Evolutionary conservation across 176 grass and related monocot genomes (phyloP).

Genomic region (Hyparrhenia diplandra): DNA sequence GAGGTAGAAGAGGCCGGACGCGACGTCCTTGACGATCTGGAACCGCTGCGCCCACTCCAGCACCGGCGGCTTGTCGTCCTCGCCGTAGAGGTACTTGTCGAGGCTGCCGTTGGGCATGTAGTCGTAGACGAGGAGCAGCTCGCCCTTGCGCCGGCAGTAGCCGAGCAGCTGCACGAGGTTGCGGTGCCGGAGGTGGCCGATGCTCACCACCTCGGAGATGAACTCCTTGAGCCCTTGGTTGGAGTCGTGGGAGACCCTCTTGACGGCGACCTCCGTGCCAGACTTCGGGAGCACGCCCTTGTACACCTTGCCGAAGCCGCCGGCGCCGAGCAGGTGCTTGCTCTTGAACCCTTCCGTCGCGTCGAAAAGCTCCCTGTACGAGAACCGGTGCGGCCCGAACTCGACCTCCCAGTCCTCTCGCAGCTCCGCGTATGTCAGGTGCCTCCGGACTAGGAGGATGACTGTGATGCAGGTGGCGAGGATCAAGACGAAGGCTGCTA

Average conservation of each 20-base stretch:
- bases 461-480: not conserved
- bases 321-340: not conserved
- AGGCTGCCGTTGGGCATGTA: constrained; percentile 16
- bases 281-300: constrained; percentile 4
- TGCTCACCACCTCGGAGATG: constrained; percentile 25
- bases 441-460: not conserved
- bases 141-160: constrained; percentile 9
- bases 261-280: not conserved
- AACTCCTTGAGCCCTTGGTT: constrained; percentile 17
- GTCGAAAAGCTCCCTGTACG: not conserved
- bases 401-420: constrained; percentile 6
- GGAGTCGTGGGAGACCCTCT: constrained; percentile 10
- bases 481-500: not conserved
- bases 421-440: not conserved
- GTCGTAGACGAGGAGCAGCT: constrained; percentile 27
- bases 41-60: constrained; percentile 35
- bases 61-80: not conserved
- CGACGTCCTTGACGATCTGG: constrained; percentile 45
- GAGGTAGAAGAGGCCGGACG: constrained; percentile 41
- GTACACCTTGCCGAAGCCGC: constrained; percentile 16
- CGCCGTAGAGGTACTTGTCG: constrained; percentile 4
- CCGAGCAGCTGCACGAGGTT: constrained; percentile 12
- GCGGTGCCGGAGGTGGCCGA: not conserved
- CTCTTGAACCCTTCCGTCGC: constrained; percentile 7
- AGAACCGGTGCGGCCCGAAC: not conserved